Conservation (phyloP, 2,329 filamentous ascomycete genomes). For the Beauveria sp. region DNA sequence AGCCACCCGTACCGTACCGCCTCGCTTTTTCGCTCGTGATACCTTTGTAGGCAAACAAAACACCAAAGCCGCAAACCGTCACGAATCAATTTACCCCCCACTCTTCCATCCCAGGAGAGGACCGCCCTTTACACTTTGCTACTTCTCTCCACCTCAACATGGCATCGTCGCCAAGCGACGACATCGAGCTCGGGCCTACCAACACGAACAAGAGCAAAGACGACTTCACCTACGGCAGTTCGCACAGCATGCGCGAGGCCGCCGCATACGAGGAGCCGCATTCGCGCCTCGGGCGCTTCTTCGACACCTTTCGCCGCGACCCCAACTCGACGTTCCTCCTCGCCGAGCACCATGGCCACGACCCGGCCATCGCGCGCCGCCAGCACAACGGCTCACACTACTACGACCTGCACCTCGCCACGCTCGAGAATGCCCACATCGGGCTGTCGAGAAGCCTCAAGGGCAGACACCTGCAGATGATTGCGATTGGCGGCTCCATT, state of each 20-base stretch:
- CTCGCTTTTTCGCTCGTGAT: conserved; percentile 5
- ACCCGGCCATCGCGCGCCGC: conserved; percentile 21
- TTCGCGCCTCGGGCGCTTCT: conserved; percentile 31
- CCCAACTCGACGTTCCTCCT: conserved; percentile 42
- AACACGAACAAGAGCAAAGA: conserved; percentile 51
- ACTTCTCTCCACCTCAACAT: conserved; percentile 18
- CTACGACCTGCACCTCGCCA: conserved; percentile 48
- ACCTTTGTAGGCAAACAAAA: conserved; percentile 8
- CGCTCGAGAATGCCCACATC: conserved; percentile 68
- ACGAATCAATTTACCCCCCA: not conserved
- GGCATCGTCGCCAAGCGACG: conserved; percentile 26
- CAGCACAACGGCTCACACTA: conserved; percentile 37
- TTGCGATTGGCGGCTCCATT: conserved; percentile 89
- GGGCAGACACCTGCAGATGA: conserved; percentile 89
- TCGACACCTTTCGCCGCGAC: conserved; percentile 59
- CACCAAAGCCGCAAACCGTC: not conserved
- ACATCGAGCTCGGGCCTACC: conserved; percentile 50
- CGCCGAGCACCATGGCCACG: conserved; percentile 35
- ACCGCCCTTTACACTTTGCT: not conserved
- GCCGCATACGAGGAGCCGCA: conserved; percentile 29
- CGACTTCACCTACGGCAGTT: conserved; percentile 44
- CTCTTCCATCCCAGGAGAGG: too few relatives aligned
- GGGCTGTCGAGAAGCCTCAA: conserved; percentile 72
- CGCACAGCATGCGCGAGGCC: conserved; percentile 44
- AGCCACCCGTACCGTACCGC: not conserved